A percentile compares a stretch with the other conserved stretches of the same genome.
Conservation (phyloP, 371 early-diverging fungal genomes). For the Choanephora cucurbitarum region DNA sequence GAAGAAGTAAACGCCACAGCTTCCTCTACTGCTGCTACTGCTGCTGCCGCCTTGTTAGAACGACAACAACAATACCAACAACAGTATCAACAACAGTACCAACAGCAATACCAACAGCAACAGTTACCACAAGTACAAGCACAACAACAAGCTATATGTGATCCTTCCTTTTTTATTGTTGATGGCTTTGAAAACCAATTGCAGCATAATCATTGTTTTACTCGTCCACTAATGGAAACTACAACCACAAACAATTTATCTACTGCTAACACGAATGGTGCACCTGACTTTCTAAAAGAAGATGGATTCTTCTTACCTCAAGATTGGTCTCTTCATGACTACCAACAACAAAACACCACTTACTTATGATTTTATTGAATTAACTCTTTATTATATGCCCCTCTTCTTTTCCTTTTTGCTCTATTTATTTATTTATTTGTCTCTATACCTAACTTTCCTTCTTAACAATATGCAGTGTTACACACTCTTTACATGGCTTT, state of each 20-base stretch:
- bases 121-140: slow-evolving; percentile 1
- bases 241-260: too few relatives aligned
- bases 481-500: too few relatives aligned
- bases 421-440: background rate
- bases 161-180: slow-evolving; percentile 23
- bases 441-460: background rate
- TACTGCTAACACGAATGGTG: background rate
- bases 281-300: slow-evolving; percentile 23
- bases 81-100: background rate
- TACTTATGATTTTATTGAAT: slow-evolving; percentile 8
- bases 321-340: slow-evolving; percentile 22
- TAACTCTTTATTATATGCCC: background rate
- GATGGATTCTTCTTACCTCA: slow-evolving; percentile 23
- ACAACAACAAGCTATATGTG: slow-evolving; percentile 10
- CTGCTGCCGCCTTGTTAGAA: too few relatives aligned
- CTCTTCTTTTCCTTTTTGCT: background rate
- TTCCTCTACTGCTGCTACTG: too few relatives aligned
- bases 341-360: slow-evolving; percentile 12
- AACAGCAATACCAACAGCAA: slow-evolving; percentile 5
- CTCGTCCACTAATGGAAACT: too few relatives aligned
- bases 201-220: background rate
- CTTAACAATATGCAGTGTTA: too few relatives aligned
- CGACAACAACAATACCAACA: too few relatives aligned
- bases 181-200: slow-evolving; percentile 30
- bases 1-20: background rate